Conservation (phyloP, 2,329 filamentous ascomycete species). For the Thelonectria blattea region DNA sequence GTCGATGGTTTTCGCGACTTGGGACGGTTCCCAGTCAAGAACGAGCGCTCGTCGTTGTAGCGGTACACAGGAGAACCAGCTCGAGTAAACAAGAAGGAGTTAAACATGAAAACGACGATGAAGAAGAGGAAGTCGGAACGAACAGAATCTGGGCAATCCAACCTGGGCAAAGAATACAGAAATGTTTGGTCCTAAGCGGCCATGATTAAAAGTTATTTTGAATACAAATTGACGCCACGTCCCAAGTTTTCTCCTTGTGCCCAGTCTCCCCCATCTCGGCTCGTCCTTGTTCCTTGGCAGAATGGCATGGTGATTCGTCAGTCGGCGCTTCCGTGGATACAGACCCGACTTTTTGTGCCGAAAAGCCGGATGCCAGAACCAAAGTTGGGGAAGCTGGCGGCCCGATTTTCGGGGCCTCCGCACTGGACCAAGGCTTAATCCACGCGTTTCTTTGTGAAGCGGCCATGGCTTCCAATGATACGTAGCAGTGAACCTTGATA, state of each 20-base stretch:
- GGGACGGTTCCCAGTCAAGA: not conserved
- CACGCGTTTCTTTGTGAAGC: not conserved
- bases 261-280: not conserved
- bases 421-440: not conserved
- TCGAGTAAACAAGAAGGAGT: not conserved
- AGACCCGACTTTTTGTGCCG: not conserved
- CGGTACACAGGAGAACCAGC: not conserved
- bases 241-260: not conserved
- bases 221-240: not conserved
- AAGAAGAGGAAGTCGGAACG: no score
- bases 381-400: not conserved
- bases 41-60: not conserved
- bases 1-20: not conserved
- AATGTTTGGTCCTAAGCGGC: constrained; percentile 4
- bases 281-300: not conserved
- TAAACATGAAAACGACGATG: not conserved
- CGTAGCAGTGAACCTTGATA: not conserved
- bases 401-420: not conserved
- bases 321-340: not conserved
- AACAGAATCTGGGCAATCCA: not conserved
- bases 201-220: constrained; percentile 12
- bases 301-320: not conserved
- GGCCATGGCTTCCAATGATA: not conserved
- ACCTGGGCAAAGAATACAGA: not conserved
- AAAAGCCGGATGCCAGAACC: not conserved